Base-by-base conservation (phyloP, 768 basidiomycete genomes). In the Tubosaeta sp. region DNA sequence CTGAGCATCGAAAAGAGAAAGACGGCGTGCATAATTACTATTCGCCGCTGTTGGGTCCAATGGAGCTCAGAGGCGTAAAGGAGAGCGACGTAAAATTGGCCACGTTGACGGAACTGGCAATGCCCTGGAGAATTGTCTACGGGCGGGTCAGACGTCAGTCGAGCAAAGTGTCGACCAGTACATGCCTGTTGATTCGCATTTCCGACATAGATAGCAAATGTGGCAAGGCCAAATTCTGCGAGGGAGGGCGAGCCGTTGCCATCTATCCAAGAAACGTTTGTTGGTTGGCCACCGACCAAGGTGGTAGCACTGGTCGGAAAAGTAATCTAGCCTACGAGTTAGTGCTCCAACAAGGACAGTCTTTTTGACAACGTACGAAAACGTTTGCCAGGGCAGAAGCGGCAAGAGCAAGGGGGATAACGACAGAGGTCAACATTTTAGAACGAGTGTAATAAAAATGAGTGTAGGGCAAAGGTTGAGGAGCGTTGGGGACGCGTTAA, bases 201-300 rank as follows among this genome's bases (percentile, higher is more conserved):
- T 39, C 88, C 88, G 48, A 69, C 76, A 57, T 81, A 89, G 68
- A 91, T 76, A 33, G 75, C 78, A 37, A 88, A 70, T 41, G 65
- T 71, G 10, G 76, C 67, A 29, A 61, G 56, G 6, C 87, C 85
- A 34, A 84, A 85, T 5, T 72, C 51, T 12, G 67, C 48, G 43
- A 89, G 74, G 22, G 69, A 45, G 5, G 88, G 86, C 2, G 70
- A 2, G 0, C 25, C 46, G 47, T 74, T 74, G 51, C 77, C 72
- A 42, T 90, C 87, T 54, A 76, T 63, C 88, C 88, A 91, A 34
- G 52, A 64, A 47, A 91, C 62, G 12, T 73, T 76, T 13, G 74
- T 71, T 10, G 55, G 50, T 56, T 81, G 70, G 6, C 85, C 85
- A 50, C 72, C 84, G 14, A 74, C 58, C 59, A 77, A 80, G 7